Base-by-base conservation (phyloP, 306 rosid species). In the Dalbergia cultrata region DNA sequence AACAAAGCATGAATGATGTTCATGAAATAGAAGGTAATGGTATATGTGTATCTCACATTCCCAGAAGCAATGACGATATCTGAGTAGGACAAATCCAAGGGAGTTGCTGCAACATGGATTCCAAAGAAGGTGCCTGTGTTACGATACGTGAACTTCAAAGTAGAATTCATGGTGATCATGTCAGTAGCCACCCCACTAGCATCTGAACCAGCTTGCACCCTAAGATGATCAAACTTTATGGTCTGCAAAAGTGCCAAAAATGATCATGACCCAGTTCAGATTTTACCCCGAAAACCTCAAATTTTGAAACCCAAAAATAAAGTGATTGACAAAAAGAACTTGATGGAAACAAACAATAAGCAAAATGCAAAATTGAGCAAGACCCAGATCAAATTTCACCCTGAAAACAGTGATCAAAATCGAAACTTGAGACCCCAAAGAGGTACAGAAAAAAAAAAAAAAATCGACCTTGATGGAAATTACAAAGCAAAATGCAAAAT, bases 101-200 rank as follows among this genome's bases (percentile, higher is more conserved):
- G 93, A 10, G 93, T 87, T 19, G 99, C 57, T 3, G 89, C 34
- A 60, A 87, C 99, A 60, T 95, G 99, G 45, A 95, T 91, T 9
- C 97, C 97, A 66, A 95, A 95, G 65, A 95, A 95, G 0, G 99
- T 91, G 76, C 97, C 99, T 0, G 92, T 95, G 82, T 93, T 95
- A 3, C 90, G 92, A 74, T 90, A 95, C 3, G 87, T 91, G 87
- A 95, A 77, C 50, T 84, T 95, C 58, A 95, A 85, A 1, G 97
- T 91, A 12, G 99, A 89, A 67, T 93, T 93, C 64, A 95, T 41
- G 9, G 95, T 81, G 78, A 94, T 92, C 99, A 95, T 95, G 49
- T 91, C 97, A 10, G 99, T 95, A 80, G 95, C 89, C 58, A 95
- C 99, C 22, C 97, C 97, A 0, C 97, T 90, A 12, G 85, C 19